Conservation (phyloP, 1,284 basidiomycete species). For the Rhodotorula sp. region DNA sequence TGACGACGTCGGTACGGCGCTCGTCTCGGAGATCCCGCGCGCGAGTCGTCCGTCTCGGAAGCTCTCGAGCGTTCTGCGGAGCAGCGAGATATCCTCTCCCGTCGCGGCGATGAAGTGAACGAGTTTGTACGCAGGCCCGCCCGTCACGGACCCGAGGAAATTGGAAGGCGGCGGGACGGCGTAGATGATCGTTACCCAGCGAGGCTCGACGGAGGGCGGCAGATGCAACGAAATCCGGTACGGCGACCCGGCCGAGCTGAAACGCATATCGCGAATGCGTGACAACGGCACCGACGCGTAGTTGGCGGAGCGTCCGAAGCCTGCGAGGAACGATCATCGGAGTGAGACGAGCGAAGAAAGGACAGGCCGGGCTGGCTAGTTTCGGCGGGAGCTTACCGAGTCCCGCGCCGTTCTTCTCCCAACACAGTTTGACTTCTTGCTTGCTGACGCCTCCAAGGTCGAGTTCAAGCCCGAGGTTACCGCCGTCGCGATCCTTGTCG, state of each 20-base stretch:
- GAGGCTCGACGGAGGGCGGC: constrained; percentile 50
- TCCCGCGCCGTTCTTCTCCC: constrained; percentile 38
- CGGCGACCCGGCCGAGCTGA: constrained; percentile 69
- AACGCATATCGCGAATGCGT: constrained; percentile 84
- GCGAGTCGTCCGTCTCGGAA: constrained; percentile 46
- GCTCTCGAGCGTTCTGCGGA: constrained; percentile 53
- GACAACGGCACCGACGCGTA: constrained; percentile 33
- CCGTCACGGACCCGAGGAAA: constrained; percentile 67
- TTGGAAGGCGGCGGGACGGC: constrained; percentile 42
- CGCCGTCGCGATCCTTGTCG: constrained; percentile 26
- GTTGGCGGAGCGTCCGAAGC: constrained; percentile 23
- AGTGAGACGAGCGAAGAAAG: not conserved
- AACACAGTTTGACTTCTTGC: constrained; percentile 38
- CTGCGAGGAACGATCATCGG: constrained; percentile 1
- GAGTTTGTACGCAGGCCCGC: constrained; percentile 82
- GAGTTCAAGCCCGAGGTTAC: constrained; percentile 29
- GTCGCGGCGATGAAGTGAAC: constrained; percentile 81
- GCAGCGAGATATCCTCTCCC: constrained; percentile 61
- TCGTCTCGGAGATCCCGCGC: constrained; percentile 39
- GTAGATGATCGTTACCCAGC: constrained; percentile 56
- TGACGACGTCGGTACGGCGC: constrained; percentile 47
- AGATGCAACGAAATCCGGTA: constrained; percentile 72
- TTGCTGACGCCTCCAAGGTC: constrained; percentile 28
- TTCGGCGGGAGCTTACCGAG: constrained; percentile 10
- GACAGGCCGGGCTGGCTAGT: not conserved